A percentile compares a stretch with the other conserved stretches of the same genome.
These are phyloP conservation scores for Leonotis leonurus DNA, from an alignment of 257 asterid species.

Conservation along the genomic window DNA sequence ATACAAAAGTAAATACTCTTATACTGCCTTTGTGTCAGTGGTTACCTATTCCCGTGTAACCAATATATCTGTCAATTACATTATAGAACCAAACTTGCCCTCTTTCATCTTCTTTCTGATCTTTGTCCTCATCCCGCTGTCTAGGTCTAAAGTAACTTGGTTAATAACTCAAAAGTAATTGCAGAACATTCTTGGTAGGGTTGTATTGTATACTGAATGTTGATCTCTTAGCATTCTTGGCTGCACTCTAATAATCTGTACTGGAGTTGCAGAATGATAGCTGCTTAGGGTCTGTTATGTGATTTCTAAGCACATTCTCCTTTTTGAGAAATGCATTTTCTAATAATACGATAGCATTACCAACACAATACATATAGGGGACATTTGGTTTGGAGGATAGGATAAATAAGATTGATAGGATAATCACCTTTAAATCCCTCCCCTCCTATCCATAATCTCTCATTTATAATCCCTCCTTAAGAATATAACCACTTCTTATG, in stretches of 20 bases:
- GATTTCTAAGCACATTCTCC: not conserved
- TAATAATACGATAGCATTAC: no score
- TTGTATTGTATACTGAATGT: not conserved
- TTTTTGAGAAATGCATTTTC: not conserved
- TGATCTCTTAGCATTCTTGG: no score
- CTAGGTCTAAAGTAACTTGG: constrained; percentile 2
- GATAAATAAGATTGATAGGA: no score
- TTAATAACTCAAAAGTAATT: not conserved
- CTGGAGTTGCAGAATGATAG: not conserved
- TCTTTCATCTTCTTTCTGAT: not conserved
- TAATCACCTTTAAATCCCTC: no score
- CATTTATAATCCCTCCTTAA: no score
- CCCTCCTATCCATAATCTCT: no score
- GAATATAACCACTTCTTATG: no score
- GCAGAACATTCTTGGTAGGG: not conserved
- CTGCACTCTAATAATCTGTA: not conserved
- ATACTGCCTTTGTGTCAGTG: not conserved
- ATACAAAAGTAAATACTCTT: not conserved
- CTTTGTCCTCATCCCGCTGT: not conserved
- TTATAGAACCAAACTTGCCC: not conserved
- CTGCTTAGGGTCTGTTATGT: not conserved
- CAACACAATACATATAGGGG: no score
- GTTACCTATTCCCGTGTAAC: not conserved
- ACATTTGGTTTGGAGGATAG: no score
- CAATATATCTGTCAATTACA: not conserved